Evolutionary conservation across 1,284 basidiomycete genomes (phyloP).

Genomic region (Sanghuangporus weigelae): DNA sequence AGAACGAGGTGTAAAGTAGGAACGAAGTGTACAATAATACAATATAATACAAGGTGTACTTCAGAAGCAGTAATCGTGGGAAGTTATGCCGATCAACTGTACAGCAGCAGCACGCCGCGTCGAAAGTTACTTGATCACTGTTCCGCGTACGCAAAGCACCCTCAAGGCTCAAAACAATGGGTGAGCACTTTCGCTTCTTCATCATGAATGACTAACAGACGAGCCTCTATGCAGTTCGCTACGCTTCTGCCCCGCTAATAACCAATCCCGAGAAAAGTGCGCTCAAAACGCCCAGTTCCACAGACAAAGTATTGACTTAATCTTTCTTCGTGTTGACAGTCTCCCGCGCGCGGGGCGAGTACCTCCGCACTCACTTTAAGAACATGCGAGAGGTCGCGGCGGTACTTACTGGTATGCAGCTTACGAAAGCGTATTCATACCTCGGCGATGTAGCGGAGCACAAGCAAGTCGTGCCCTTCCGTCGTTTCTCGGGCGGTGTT

Average conservation of each 20-base stretch:
- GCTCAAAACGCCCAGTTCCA: constrained; percentile 27
- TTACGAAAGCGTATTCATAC: constrained; percentile 95
- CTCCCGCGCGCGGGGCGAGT: constrained; percentile 90
- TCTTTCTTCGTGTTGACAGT: constrained; percentile 42
- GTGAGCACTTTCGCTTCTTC: not conserved
- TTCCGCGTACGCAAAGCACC: not conserved
- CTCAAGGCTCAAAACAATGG: constrained; percentile 13
- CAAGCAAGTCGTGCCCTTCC: constrained; percentile 97
- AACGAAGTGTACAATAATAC: no score
- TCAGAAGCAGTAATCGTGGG: no score
- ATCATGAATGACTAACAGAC: not conserved
- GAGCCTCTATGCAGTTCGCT: constrained; percentile 54
- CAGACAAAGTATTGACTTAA: constrained; percentile 9
- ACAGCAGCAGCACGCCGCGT: not conserved
- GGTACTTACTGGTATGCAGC: constrained; percentile 84
- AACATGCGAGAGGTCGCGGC: constrained; percentile 98
- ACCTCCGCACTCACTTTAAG: constrained; percentile 99
- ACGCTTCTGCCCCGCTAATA: constrained; percentile 81
- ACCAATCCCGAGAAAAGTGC: constrained; percentile 91
- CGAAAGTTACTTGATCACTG: not conserved
- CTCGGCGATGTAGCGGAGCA: constrained; percentile 94
- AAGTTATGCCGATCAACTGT: not conserved
- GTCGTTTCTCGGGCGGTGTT: constrained; percentile 94
- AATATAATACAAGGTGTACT: no score
- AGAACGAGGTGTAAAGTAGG: no score